Percentiles rank a stretch among this genome's conserved stretches.
Evolutionary conservation across 371 early-diverging fungal species (phyloP).

Genomic region (Circinella umbellata): DNA sequence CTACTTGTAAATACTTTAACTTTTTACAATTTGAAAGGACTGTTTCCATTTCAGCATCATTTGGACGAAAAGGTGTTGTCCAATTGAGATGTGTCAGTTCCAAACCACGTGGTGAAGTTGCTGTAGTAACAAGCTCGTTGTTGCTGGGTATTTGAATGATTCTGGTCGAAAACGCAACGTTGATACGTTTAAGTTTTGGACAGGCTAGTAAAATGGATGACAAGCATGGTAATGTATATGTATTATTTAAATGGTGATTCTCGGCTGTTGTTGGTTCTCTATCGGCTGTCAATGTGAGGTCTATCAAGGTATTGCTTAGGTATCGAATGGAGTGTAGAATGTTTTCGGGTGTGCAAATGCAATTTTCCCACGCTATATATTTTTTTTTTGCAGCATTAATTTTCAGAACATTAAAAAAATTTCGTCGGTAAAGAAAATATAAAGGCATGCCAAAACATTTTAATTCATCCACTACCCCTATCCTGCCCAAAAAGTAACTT

Average conservation of each 20-base stretch:
- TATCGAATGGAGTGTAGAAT: neutral
- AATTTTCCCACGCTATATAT: slow-evolving; percentile 11
- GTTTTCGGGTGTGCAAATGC: slow-evolving; percentile 3
- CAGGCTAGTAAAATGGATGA: neutral
- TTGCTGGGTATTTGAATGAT: neutral
- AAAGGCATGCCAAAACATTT: neutral
- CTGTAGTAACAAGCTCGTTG: too few relatives aligned
- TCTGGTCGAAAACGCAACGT: neutral
- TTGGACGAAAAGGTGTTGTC: neutral
- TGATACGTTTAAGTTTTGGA: neutral
- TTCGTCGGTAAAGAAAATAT: neutral
- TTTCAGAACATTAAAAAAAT: neutral
- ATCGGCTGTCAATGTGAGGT: neutral
- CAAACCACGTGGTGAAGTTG: neutral
- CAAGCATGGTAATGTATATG: neutral
- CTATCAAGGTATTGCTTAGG: neutral
- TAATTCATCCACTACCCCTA: too few relatives aligned
- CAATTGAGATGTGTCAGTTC: neutral
- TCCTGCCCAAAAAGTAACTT: too few relatives aligned
- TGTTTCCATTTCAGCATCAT: neutral
- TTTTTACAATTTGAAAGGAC: neutral
- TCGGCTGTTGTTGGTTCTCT: neutral
- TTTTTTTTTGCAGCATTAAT: neutral
- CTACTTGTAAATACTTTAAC: neutral
- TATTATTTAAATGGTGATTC: neutral